A percentile compares a stretch with the other conserved stretches of the same genome.
Conservation (phyloP, 2,329 filamentous ascomycete species). For the Pseudocercospora crystallina region DNA sequence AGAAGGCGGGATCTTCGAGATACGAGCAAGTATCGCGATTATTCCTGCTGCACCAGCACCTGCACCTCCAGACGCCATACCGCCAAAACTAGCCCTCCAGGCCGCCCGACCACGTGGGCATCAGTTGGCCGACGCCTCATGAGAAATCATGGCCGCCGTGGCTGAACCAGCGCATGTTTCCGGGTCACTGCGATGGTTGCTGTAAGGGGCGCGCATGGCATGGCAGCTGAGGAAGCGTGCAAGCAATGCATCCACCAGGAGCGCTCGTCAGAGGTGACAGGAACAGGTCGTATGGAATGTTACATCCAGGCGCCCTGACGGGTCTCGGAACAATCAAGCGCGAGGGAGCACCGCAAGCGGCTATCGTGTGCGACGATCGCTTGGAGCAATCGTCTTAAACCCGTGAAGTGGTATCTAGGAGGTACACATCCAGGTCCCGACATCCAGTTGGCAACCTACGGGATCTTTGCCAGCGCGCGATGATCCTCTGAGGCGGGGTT, state of each 20-base stretch:
- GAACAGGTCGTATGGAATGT: not conserved
- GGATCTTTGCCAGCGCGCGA: no score
- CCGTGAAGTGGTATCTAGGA: not conserved
- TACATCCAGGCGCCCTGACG: conserved; percentile 16
- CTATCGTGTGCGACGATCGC: conserved; percentile 12
- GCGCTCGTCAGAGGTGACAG: not conserved
- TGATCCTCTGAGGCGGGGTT: conserved; percentile 5
- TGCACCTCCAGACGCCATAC: no score
- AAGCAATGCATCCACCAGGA: not conserved
- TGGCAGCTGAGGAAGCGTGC: no score
- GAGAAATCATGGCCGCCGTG: not conserved
- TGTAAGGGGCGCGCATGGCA: no score
- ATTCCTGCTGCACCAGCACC: no score
- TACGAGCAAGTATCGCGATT: no score
- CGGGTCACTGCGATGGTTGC: not conserved
- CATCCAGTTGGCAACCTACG: not conserved
- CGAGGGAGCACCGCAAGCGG: conserved; percentile 5
- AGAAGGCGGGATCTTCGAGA: no score
- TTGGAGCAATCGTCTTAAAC: not conserved
- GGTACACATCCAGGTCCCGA: not conserved
- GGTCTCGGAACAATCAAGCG: conserved; percentile 11
- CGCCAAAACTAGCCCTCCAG: no score
- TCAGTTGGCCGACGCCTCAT: conserved; percentile 1
- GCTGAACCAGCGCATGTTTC: not conserved
- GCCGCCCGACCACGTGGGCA: not conserved